These are phyloP conservation scores for Gastrolobium villosum DNA, from an alignment of 306 rosid species.

Conservation along the genomic window DNA sequence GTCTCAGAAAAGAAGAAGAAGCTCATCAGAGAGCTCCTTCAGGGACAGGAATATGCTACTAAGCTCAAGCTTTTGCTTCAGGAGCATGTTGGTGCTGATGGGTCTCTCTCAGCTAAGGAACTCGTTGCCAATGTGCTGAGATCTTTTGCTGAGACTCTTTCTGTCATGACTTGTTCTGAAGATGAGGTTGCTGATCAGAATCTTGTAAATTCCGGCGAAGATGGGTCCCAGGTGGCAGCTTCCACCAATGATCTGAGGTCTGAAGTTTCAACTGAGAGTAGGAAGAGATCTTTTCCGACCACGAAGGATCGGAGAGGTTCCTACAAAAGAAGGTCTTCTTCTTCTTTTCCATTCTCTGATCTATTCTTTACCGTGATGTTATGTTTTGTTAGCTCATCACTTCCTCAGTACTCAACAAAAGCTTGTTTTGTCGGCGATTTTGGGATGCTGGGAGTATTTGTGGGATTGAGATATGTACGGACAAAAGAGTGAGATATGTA, in stretches of 20 bases:
- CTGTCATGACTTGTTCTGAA: conserved; percentile 48
- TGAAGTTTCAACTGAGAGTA: conserved; percentile 60
- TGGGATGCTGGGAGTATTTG: background rate
- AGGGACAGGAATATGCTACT: conserved; percentile 58
- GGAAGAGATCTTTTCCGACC: conserved; percentile 45
- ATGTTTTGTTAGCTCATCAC: background rate
- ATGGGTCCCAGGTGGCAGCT: conserved; percentile 32
- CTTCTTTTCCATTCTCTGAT: conserved; percentile 21
- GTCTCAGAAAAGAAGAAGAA: conserved; percentile 6
- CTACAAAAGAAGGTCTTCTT: conserved; percentile 77
- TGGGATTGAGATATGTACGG: conserved; percentile 50
- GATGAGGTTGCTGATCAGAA: conserved; percentile 12
- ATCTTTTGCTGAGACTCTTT: conserved; percentile 56
- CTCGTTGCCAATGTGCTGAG: conserved; percentile 50
- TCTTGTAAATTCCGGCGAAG: conserved; percentile 34
- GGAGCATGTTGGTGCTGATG: conserved; percentile 18
- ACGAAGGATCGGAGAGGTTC: conserved; percentile 70
- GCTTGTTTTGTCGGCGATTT: background rate
- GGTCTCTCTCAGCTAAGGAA: conserved; percentile 51
- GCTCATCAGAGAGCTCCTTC: conserved; percentile 47
- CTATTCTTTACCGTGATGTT: background rate
- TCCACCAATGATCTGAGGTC: conserved; percentile 58
- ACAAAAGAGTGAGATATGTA: conserved; percentile 44
- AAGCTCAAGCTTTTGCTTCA: conserved; percentile 60
- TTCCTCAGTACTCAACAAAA: background rate